Evolutionary conservation across 257 asterid species (phyloP), one percentile per base, ranked within the genome.

Genomic region (Lavandula angustifolia): DNA sequence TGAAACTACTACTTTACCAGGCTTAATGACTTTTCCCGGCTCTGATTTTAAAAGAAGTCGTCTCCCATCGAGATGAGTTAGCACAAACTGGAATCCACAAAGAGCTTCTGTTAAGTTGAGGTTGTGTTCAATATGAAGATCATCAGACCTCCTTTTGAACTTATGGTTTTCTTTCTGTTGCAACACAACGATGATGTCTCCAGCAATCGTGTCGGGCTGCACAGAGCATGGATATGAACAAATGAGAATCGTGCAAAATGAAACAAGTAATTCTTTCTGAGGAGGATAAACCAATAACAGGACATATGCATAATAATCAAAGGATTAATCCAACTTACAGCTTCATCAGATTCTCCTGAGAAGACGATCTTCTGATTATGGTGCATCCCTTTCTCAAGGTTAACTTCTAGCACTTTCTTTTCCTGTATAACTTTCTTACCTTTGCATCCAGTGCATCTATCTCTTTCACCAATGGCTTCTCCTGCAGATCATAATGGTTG

Each of bases 321-420:
- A 34, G 46, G 33, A n/a, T 43, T 41, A 58, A 37, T 17, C 16
- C 37, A 40, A 54, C 80, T 69, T 54, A 80, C 80, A 38, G 77
- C 82, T 65, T 80, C 80, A 64, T 80, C 82, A 46, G 85, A 72
- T 71, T 77, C 78, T 52, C 80, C 82, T 4, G 63, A 33, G 52
- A 71, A 80, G 22, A 64, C 67, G 43, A 80, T 74, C 73, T 66
- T 67, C 60, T 74, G 73, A 46, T 60, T 59, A 61, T 80, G 71
- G 8, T 71, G 65, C 85, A 80, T 75, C 50, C 85, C 85, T 63
- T 75, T 74, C 68, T 80, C 81, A 4, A 80, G 68, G 31, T 55
- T 64, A 42, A 80, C 85, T 68, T 80, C 79, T n/a, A 80, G 53
- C 54, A 65, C 77, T 64, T 75, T 77, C 68, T 72, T 77, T 73